Base-by-base conservation (phyloP, 768 basidiomycete genomes). In the Podaxis sp. region DNA sequence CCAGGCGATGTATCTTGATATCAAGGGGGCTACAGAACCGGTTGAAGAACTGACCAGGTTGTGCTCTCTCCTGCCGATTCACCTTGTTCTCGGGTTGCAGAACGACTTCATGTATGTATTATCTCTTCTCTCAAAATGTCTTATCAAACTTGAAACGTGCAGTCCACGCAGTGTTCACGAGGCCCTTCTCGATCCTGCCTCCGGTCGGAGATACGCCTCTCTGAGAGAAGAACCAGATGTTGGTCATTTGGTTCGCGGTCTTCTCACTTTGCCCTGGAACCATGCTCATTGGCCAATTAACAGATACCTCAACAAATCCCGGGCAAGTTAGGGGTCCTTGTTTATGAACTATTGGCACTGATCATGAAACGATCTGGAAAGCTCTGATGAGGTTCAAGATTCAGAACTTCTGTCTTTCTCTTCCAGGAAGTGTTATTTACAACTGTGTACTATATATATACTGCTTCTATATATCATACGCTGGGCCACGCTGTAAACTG, bases 1-100 rank as follows among this genome's bases (percentile, higher is more conserved):
- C 30, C 55, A 88, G 87, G 81, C 80, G 1, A 89, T 89, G 87
- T 89, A 89, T 66, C 71, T 76, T 44, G 88, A 89, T 61, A 70
- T 72, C 26, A 80, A 83, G 4, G 88, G 87, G 2, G 75, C 84
- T 2, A 78, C 76, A 12, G 80, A 79, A 63, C 85, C 87, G 5
- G 79, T 89, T 7, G 69, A 76, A 44, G 78, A 77, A 7, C 67
- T 89, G 57, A 76, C 80, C 64, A 66, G 70, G 48, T 54, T 76
- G 1, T 63, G 73, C 13, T 84, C 82, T 59, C 22, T 38, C 28
- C 61, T 63, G 9, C 61, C 54, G n/a, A 28, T 63, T 26, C 61
- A 63, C 17, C 44, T 63, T 28, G 33, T 63, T n/a, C 17, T 63
- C 30, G 61, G 61, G 4, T 28, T 49, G 5, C 13, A 39, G 2